Evolutionary conservation across 352 stramenopile genomes (phyloP), one percentile per base, ranked within the genome.

Genomic region (Phytophthora sojae): DNA sequence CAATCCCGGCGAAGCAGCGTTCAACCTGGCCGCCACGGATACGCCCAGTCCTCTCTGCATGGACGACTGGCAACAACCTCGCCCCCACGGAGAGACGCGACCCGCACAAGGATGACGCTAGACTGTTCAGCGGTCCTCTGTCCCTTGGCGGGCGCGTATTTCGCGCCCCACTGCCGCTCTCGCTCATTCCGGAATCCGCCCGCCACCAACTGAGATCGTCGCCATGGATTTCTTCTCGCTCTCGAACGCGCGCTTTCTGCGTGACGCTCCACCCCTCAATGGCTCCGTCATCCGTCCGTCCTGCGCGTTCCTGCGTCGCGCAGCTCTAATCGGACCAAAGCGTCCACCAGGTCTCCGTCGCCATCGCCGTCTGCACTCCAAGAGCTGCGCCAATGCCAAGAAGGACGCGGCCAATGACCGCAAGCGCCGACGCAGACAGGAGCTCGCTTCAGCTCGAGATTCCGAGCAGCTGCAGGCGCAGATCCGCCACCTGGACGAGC

Each of bases 321-420:
- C 53, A 29, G 53, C 30, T 19, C 8, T 50, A 8, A 3, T 47
- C 8, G 53, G 53, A 4, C 53, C 53, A 12, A 45, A 49, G 35
- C 53, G 53, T 5, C 53, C 53, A 14, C 17, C 53, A 35, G 21
- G 32, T 11, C 17, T 49, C 0, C 53, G 53, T 29, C 57, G 39
- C 25, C 3, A 26, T 15, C 57, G 57, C 17, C 42, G 44, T n/a
- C 42, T 17, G 17, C 15, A 50, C 6, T 47, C 57, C 12, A 63
- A 55, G 26, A 63, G 26, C 57, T 63, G 57, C 42, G 4, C 44
- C 2, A 63, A 63, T n/a, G 23, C 57, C 42, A 63, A 55, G 26
- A 53, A 44, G 35, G 37, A 21, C 32, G 29, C 15, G n/a, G 30
- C n/a, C 42, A 63, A 44, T n/a, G 42, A 42, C 6, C 7, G 25